These are phyloP conservation scores for Deuterostichococcus epilithicus DNA, from an alignment of 139 green algal species.

Conservation along the genomic window DNA sequence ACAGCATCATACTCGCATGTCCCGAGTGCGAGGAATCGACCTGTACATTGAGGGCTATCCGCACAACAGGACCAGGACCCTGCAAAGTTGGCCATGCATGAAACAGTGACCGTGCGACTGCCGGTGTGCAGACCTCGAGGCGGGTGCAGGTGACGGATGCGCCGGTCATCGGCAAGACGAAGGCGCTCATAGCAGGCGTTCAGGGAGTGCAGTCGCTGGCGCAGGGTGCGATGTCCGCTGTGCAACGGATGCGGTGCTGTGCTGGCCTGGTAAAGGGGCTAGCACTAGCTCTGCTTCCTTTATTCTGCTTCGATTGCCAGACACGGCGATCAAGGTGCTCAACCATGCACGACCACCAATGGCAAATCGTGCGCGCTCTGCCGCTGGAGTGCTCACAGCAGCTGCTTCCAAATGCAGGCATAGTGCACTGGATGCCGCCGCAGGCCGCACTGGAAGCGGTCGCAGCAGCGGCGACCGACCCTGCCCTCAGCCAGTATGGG, in stretches of 20 bases:
- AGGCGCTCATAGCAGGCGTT: slow-evolving; percentile 47
- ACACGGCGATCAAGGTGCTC: too few relatives aligned
- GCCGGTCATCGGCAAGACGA: slow-evolving; percentile 71
- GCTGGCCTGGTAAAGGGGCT: too few relatives aligned
- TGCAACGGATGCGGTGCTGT: not conserved
- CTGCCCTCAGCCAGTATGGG: slow-evolving; percentile 51
- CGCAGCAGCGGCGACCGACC: not conserved
- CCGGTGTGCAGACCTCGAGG: slow-evolving; percentile 38
- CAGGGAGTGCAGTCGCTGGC: slow-evolving; percentile 54
- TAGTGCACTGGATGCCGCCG: slow-evolving; percentile 83
- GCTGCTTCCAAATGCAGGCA: slow-evolving; percentile 22
- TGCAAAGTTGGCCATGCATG: not conserved
- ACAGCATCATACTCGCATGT: too few relatives aligned
- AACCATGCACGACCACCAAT: too few relatives aligned
- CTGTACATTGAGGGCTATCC: not conserved
- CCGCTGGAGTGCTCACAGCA: not conserved
- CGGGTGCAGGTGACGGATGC: slow-evolving; percentile 62
- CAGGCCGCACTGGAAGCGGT: slow-evolving; percentile 47
- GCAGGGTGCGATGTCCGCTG: slow-evolving; percentile 52
- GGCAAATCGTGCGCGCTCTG: not conserved
- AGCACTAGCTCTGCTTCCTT: too few relatives aligned
- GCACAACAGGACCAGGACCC: too few relatives aligned
- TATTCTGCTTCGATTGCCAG: too few relatives aligned
- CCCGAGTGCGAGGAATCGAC: too few relatives aligned
- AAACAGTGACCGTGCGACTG: too few relatives aligned